Evolutionary conservation across 176 grass and related monocot genomes (phyloP).

Genomic region (Eleusine indica): DNA sequence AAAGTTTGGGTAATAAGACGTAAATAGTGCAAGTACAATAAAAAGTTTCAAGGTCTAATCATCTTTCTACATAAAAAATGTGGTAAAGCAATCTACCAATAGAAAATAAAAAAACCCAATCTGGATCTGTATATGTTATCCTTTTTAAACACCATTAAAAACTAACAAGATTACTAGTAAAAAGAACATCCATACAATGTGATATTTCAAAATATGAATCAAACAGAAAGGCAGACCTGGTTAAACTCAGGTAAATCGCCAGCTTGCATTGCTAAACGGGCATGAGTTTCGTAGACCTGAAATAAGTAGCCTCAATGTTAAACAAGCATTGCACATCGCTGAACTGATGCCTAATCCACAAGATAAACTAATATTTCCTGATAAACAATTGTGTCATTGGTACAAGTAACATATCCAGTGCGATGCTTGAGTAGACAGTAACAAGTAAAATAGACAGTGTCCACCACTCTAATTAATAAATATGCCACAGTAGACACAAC

Average conservation of each 20-base stretch:
- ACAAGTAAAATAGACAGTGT: not conserved
- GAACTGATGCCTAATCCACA: constrained; percentile 20
- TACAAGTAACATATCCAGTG: constrained; percentile 14
- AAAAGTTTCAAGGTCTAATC: constrained; percentile 28
- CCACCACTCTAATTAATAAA: constrained; percentile 9
- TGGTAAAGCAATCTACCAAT: not conserved
- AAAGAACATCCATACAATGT: constrained; percentile 25
- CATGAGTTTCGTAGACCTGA: constrained; percentile 99
- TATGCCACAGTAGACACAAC: not conserved
- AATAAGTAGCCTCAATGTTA: constrained; percentile 53
- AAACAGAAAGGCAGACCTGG: constrained; percentile 63
- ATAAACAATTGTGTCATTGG: not conserved
- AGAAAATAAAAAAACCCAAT: not conserved
- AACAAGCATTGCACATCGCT: constrained; percentile 1
- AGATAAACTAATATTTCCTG: constrained; percentile 24
- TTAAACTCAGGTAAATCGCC: constrained; percentile 94
- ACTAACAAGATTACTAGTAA: constrained; percentile 15
- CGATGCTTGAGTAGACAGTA: constrained; percentile 2
- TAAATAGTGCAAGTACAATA: not conserved
- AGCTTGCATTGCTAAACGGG: constrained; percentile 79
- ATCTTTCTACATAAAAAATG: too few species aligned
- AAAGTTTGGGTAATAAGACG: not conserved
- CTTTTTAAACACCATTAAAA: not conserved
- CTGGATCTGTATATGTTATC: not conserved
- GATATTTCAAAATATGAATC: constrained; percentile 10